These are phyloP conservation scores for Podospora pseudocomata DNA, from an alignment of 495 filamentous ascomycete genomes.

Conservation along the genomic window DNA sequence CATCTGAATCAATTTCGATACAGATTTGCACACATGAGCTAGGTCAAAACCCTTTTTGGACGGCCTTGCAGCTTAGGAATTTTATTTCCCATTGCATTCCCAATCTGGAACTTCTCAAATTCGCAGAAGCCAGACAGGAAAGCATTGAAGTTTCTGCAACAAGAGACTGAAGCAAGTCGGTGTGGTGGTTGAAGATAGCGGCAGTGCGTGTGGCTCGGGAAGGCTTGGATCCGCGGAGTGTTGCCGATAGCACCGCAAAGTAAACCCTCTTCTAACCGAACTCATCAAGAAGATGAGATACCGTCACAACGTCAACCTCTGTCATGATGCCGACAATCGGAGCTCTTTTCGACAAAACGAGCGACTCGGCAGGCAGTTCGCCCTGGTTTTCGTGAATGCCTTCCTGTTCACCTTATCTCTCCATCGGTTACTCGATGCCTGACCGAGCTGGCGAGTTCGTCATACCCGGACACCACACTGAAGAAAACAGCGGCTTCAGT, in stretches of 20 bases:
- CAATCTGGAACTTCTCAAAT: background rate
- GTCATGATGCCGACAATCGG: background rate
- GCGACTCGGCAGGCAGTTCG: background rate
- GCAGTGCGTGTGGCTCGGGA: background rate
- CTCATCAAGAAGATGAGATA: background rate
- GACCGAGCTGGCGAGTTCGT: background rate
- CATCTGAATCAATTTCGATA: background rate
- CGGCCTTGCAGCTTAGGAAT: background rate
- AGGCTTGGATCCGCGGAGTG: background rate
- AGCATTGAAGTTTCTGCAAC: no score
- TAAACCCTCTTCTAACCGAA: background rate
- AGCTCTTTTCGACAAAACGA: background rate
- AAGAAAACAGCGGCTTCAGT: no score
- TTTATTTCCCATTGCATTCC: background rate
- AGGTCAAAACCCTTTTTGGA: no score
- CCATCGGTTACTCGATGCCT: background rate
- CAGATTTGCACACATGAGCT: background rate
- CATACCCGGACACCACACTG: background rate
- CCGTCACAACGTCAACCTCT: background rate
- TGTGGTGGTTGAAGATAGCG: background rate
- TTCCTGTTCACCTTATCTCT: background rate
- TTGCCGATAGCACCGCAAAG: background rate
- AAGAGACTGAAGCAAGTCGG: no score
- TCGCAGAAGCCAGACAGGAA: no score
- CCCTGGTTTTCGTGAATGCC: background rate